Conservation (phyloP, 169 alveolate species). For the Amoebophrya sp. region DNA sequence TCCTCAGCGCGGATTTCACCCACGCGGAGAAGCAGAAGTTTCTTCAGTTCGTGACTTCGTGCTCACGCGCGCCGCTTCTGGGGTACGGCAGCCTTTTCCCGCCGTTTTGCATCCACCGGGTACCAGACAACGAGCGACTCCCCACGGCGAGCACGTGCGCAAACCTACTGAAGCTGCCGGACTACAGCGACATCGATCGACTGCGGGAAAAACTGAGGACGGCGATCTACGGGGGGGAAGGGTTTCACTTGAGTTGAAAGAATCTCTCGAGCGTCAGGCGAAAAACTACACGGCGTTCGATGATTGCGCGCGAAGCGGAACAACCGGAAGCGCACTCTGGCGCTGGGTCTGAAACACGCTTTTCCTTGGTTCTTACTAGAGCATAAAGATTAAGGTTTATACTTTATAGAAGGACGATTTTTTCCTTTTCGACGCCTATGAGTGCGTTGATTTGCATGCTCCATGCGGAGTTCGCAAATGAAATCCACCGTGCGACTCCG, state of each 20-base stretch:
- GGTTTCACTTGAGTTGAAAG: conserved; percentile 73
- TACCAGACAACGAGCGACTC: conserved; percentile 60
- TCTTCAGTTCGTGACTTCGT: conserved; percentile 33
- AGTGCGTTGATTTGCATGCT: too few species aligned
- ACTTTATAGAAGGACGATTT: too few species aligned
- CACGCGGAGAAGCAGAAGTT: neutral
- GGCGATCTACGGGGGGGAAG: conserved; percentile 74
- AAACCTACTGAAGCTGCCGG: conserved; percentile 86
- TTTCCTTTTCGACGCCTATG: too few species aligned
- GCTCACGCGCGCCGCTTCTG: conserved; percentile 87
- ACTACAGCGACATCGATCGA: conserved; percentile 56
- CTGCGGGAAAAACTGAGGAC: conserved; percentile 55
- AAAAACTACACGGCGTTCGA: too few species aligned
- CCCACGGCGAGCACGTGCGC: conserved; percentile 95
- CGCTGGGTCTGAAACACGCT: too few species aligned
- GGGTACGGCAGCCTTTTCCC: conserved; percentile 57
- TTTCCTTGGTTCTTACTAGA: too few species aligned
- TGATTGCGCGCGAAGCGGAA: too few species aligned
- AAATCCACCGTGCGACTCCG: too few species aligned
- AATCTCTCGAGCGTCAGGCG: too few species aligned
- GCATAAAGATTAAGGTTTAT: too few species aligned
- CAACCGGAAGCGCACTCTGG: too few species aligned
- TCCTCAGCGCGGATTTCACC: neutral
- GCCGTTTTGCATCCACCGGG: conserved; percentile 74
- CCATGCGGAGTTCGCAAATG: too few species aligned